phyloP scores from a whole-genome alignment of 208 protist genomes.

The Naegleria lovaniensis region DNA sequence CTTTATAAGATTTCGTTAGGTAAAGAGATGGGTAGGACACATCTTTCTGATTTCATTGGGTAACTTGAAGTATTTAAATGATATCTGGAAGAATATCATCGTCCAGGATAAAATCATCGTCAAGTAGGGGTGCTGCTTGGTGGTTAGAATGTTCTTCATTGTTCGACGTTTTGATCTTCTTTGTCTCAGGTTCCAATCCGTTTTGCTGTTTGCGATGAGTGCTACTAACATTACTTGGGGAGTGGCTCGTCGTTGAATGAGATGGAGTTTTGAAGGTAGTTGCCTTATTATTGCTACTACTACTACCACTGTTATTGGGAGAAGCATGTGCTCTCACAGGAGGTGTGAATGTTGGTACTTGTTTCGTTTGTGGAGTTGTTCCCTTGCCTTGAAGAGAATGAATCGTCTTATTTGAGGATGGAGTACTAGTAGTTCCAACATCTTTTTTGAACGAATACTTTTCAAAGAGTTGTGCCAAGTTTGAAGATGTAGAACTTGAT shows the following conservation, averaged over 20 bases:
- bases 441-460: background rate
- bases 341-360: background rate
- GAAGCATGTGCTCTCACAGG: background rate
- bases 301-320: too few relatives aligned
- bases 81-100: background rate
- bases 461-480: background rate
- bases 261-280: background rate
- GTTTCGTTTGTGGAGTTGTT: background rate
- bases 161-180: background rate
- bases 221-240: too few relatives aligned
- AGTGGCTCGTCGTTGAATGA: background rate
- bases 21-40: too few relatives aligned
- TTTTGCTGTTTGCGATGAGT: background rate
- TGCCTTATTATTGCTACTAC: too few relatives aligned
- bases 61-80: too few relatives aligned
- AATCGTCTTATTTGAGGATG: too few relatives aligned
- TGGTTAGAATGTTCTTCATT: background rate
- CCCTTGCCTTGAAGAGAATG: background rate
- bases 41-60: too few relatives aligned
- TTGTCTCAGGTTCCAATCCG: background rate
- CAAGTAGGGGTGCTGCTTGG: background rate
- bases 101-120: background rate
- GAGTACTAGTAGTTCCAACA: background rate
- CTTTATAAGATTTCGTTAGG: too few relatives aligned
- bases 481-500: too few relatives aligned